A percentile compares a stretch with the other conserved stretches of the same genome.
Conservation (phyloP, 164 flowering plant species). For the Stephania japonica region DNA sequence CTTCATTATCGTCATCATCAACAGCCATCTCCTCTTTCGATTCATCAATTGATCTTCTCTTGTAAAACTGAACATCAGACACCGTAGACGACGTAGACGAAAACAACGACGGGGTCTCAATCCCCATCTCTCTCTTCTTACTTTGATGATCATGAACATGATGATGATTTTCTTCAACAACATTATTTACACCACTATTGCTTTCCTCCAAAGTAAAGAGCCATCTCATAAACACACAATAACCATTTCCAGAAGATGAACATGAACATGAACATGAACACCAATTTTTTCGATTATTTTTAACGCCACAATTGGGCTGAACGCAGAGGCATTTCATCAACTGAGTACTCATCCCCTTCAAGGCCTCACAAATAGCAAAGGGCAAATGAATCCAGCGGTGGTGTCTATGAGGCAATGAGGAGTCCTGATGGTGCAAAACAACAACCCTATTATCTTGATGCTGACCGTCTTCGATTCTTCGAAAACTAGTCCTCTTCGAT, state of each 20-base stretch:
- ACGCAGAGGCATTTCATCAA: slow-evolving; percentile 77
- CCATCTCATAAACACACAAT: slow-evolving; percentile 51
- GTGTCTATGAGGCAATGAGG: slow-evolving; percentile 38
- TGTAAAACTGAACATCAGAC: background rate
- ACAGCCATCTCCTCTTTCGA: slow-evolving; percentile 13
- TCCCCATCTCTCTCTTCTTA: no score
- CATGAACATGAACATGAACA: no score
- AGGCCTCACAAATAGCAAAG: slow-evolving; percentile 69
- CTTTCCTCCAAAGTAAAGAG: slow-evolving; percentile 53
- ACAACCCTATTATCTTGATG: slow-evolving; percentile 1
- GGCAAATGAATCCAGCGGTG: slow-evolving; percentile 92
- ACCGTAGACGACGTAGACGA: no score
- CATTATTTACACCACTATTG: slow-evolving; percentile 44
- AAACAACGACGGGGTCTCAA: no score
- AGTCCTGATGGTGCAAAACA: slow-evolving; percentile 20
- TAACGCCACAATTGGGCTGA: no score
- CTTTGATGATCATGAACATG: background rate
- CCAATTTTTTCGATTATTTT: no score
- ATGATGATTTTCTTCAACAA: slow-evolving; percentile 14
- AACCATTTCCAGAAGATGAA: slow-evolving; percentile 33
- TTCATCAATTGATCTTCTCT: slow-evolving; percentile 12
- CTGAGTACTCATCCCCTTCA: slow-evolving; percentile 65
- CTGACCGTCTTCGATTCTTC: slow-evolving; percentile 32
- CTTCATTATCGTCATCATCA: slow-evolving; percentile 17
- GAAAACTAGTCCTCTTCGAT: slow-evolving; percentile 53